Percentiles rank a stretch among this genome's conserved stretches.
Evolutionary conservation across 345 rosid genomes (phyloP).

Genomic region (Lumnitzera littorea): DNA sequence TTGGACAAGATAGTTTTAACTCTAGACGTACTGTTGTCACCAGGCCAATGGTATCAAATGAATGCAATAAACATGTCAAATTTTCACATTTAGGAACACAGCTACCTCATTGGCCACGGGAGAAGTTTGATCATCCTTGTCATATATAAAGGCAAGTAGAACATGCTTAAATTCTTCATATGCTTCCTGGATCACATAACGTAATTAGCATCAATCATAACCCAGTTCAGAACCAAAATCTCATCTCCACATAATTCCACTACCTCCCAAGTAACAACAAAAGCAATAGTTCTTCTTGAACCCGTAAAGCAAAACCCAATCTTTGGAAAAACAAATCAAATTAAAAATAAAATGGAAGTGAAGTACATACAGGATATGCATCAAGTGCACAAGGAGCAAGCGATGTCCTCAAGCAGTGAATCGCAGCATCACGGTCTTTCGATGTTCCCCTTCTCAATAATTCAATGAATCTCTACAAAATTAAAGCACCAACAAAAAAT

Average conservation of each 20-base stretch:
- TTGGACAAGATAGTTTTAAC: too few species aligned
- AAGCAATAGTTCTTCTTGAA: not conserved
- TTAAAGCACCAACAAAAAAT: not conserved
- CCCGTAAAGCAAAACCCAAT: not conserved
- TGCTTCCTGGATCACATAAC: conserved; percentile 77
- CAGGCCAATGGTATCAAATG: not conserved
- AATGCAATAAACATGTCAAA: not conserved
- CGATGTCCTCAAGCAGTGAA: conserved; percentile 63
- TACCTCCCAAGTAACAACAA: not conserved
- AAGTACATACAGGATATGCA: conserved; percentile 71
- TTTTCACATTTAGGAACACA: not conserved
- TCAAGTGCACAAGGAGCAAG: conserved; percentile 97
- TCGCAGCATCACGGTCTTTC: conserved; percentile 60
- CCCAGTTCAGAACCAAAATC: not conserved
- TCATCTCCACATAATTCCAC: too few species aligned
- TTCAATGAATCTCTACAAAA: conserved; percentile 79
- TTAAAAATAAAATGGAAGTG: not conserved
- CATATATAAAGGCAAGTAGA: conserved; percentile 84
- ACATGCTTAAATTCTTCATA: conserved; percentile 97
- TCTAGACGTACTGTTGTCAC: too few species aligned
- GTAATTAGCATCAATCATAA: conserved; percentile 20
- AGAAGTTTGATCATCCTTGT: conserved; percentile 67
- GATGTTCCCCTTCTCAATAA: conserved; percentile 66
- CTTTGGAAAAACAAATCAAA: not conserved
- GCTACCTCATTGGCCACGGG: conserved; percentile 89